Percentiles rank a stretch among this genome's conserved stretches.
phyloP scores from a whole-genome alignment of 345 rosid species.

The Gossypium australe region DNA sequence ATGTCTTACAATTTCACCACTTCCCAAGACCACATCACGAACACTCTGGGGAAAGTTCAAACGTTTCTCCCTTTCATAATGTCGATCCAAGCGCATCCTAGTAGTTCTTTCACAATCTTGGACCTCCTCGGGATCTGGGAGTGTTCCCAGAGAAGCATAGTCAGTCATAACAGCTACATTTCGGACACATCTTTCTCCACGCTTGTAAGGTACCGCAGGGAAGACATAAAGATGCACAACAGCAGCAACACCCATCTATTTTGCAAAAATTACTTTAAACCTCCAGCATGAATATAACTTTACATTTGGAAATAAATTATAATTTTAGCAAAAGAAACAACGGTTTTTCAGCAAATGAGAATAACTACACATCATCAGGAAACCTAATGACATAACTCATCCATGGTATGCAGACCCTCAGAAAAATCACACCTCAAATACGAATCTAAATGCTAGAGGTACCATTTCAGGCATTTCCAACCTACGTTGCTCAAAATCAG shows the following conservation, averaged over 20 bases:
- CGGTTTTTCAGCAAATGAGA: neutral
- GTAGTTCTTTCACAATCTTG: conserved; percentile 76
- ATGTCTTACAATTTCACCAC: conserved; percentile 85
- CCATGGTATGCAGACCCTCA: neutral
- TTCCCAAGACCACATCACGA: conserved; percentile 91
- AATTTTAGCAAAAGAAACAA: neutral
- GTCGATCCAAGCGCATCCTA: conserved; percentile 49
- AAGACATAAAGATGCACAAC: conserved; percentile 90
- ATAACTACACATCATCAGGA: neutral
- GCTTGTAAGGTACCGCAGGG: conserved; percentile 90
- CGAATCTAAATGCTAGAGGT: neutral
- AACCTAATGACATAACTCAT: neutral
- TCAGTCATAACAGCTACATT: conserved; percentile 92
- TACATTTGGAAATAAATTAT: conserved; percentile 1
- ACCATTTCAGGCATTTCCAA: neutral
- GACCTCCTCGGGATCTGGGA: conserved; percentile 94
- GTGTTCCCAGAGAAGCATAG: conserved; percentile 83
- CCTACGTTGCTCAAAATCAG: neutral
- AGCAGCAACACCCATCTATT: conserved; percentile 97
- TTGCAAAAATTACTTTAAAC: conserved; percentile 16
- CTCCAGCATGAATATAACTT: conserved; percentile 2
- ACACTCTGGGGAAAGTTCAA: conserved; percentile 94
- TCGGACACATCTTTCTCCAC: conserved; percentile 99
- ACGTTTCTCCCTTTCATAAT: conserved; percentile 65
- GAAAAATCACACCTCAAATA: neutral